Base-by-base conservation (phyloP, 2,329 filamentous ascomycete species). In the Alternaria gansuensis region DNA sequence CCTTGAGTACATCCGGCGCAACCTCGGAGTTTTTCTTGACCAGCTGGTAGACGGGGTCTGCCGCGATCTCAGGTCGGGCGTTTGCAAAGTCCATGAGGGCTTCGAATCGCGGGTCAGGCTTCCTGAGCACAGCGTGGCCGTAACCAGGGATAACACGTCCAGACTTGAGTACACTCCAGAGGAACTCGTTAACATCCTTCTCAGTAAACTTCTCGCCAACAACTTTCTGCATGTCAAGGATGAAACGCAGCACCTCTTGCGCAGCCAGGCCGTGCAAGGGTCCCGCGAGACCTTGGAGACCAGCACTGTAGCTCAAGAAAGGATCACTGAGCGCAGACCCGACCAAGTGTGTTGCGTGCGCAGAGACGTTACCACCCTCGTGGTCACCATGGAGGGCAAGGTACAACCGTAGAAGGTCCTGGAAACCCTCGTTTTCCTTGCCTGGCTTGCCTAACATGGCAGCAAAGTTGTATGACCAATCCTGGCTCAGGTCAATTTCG, bases 391-490 rank as follows among this genome's bases (percentile, higher is more conserved):
- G 95, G 5, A 99, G 89, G 49, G 95, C 94, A 24, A 99, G 88
- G 81, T 99, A 99, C 31, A 99, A 83, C 69, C 95, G 88, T 63
- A 99, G 86, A 21, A 99, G 85, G 74, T 99, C 95, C 77, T 98
- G 94, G 85, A 99, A 97, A 77, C 91, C 90, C 81, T 93, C 91
- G 70, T 98, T 90, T 80, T 96, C 84, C 79, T 90, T 87, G 67
- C 93, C 92, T 50, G 89, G 87, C 82, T 96, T 97, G 74, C 94
- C 94, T 53, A 98, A 87, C 88, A 98, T 93, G 66, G 93, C 91
- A 44, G 95, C 95, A 74, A 97, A 99, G 85, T 99, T 99, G 85
- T 97, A 96, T 0, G 93, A 90, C 95, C 95, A 99, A 80, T 99
- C 95, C 81, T 97, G 92, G 68, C 90, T 85, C 57, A 87, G 80